A percentile compares a stretch with the other conserved stretches of the same genome.
Conservation (phyloP, 2,329 filamentous ascomycete genomes). For the Tolypocladium ovalisporum region DNA sequence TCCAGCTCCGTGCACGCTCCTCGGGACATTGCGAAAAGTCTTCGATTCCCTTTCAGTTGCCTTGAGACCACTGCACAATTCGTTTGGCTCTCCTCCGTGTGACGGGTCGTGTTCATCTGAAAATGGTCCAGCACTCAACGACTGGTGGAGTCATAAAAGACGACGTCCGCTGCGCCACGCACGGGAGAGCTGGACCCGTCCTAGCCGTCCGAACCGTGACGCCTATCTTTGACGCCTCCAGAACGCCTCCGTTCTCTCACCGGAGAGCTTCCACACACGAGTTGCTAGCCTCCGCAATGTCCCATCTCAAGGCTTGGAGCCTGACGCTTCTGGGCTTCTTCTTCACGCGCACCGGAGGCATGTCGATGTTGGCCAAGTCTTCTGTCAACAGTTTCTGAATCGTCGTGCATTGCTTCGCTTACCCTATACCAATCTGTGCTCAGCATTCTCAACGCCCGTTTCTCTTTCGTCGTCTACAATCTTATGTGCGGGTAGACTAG, state of each 20-base stretch:
- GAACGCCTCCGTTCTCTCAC: not conserved
- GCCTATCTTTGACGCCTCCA: not conserved
- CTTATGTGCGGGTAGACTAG: not conserved
- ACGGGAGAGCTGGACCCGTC: not conserved
- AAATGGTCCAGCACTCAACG: not conserved
- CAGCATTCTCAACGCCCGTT: not conserved
- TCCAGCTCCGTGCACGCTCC: too few relatives aligned
- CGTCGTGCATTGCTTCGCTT: not conserved
- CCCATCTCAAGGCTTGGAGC: not conserved
- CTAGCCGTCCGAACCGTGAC: not conserved
- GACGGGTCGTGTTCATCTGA: not conserved
- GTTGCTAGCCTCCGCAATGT: not conserved
- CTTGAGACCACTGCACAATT: not conserved
- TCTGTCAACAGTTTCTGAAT: too few relatives aligned
- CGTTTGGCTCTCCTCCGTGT: not conserved
- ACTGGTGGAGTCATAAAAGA: not conserved
- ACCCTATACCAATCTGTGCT: not conserved
- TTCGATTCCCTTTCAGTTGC: not conserved
- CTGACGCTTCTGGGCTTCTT: not conserved
- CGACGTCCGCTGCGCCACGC: not conserved
- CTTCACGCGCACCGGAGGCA: not conserved
- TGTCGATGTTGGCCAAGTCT: too few relatives aligned
- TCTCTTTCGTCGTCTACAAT: not conserved
- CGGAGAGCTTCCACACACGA: not conserved
- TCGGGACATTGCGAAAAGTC: not conserved